Percentiles rank a stretch among this genome's conserved stretches.
phyloP scores from a whole-genome alignment of 2,329 filamentous ascomycete genomes.

The Periconia macrospinosa region DNA sequence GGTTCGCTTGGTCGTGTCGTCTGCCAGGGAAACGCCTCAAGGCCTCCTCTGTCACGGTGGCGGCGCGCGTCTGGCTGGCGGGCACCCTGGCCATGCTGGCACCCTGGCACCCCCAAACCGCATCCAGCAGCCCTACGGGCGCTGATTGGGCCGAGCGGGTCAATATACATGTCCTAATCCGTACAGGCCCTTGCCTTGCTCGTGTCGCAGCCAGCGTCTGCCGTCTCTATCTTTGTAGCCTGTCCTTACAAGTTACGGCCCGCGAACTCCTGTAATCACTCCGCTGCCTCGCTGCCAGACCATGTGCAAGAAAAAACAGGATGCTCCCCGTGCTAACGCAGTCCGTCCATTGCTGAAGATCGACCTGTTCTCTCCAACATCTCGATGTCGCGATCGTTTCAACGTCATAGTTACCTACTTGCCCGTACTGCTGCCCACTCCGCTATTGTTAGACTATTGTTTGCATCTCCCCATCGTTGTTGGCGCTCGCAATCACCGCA shows the following conservation, averaged over 20 bases:
- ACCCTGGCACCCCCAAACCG: too few species aligned
- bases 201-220: slow-evolving; percentile 25
- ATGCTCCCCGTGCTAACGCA: slow-evolving; percentile 26
- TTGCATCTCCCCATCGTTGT: background rate
- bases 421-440: slow-evolving; percentile 26
- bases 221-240: too few species aligned
- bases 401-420: slow-evolving; percentile 38
- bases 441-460: slow-evolving; percentile 4
- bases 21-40: slow-evolving; percentile 33
- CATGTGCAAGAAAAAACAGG: slow-evolving; percentile 28
- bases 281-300: slow-evolving; percentile 16
- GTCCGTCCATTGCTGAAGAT: slow-evolving; percentile 29
- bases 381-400: slow-evolving; percentile 23
- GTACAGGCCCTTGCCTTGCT: slow-evolving; percentile 27
- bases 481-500: background rate
- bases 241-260: slow-evolving; percentile 24
- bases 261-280: slow-evolving; percentile 31
- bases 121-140: slow-evolving; percentile 17
- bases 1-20: slow-evolving; percentile 23
- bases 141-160: slow-evolving; percentile 30
- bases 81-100: slow-evolving; percentile 2
- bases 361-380: slow-evolving; percentile 21
- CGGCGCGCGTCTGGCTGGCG: too few species aligned
- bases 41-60: too few species aligned
- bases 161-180: slow-evolving; percentile 31